phyloP scores from a whole-genome alignment of 306 rosid species.

The Prosopis cineraria region DNA sequence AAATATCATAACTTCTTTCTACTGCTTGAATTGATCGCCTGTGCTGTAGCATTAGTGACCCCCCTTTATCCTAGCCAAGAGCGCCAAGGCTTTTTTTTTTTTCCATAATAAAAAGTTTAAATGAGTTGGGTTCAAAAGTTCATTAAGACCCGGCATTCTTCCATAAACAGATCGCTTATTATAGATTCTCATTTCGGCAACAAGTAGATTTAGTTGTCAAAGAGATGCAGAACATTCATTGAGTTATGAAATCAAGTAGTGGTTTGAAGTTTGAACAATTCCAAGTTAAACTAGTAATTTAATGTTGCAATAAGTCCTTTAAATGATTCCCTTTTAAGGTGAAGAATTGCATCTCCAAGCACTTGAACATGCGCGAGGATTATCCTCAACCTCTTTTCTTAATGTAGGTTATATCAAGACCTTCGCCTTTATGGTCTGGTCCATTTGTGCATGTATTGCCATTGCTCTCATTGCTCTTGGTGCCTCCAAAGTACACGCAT shows the following conservation, averaged over 20 bases:
- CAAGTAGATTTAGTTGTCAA: neutral
- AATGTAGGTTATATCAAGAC: slow-evolving; percentile 72
- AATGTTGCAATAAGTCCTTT: neutral
- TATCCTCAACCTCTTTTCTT: slow-evolving; percentile 3
- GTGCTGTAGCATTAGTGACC: neutral
- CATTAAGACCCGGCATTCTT: too few species aligned
- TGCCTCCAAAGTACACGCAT: slow-evolving; percentile 93
- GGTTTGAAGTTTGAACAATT: slow-evolving; percentile 12
- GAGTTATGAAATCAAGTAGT: slow-evolving; percentile 3
- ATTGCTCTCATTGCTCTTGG: slow-evolving; percentile 86
- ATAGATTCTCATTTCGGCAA: too few species aligned
- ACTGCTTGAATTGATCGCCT: slow-evolving; percentile 1
- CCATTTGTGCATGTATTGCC: slow-evolving; percentile 70
- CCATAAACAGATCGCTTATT: too few species aligned
- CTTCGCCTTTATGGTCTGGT: slow-evolving; percentile 87
- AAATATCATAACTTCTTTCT: neutral
- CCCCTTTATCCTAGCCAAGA: too few species aligned
- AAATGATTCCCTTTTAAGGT: slow-evolving; percentile 8
- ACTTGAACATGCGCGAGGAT: slow-evolving; percentile 14
- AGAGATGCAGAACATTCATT: neutral
- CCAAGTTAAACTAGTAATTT: slow-evolving; percentile 12
- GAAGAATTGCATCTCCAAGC: neutral
- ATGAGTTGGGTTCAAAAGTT: too few species aligned
- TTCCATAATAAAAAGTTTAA: too few species aligned
- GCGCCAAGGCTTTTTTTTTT: too few species aligned